Evolutionary conservation across 1,284 basidiomycete genomes (phyloP).

Genomic region (Athelia psychrophila): DNA sequence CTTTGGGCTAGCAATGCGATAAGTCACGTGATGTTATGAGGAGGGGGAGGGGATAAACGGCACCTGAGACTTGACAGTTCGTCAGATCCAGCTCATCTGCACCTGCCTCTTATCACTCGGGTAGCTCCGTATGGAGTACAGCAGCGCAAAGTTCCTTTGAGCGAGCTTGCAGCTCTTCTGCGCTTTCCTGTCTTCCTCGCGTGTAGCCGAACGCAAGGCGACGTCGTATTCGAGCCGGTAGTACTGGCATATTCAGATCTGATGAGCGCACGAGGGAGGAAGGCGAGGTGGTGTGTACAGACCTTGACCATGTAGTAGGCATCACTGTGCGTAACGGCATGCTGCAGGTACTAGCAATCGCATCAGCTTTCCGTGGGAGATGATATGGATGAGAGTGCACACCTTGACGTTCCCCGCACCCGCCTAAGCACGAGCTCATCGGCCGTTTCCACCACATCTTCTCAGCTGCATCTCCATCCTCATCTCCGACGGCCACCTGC

Average conservation of each 20-base stretch:
- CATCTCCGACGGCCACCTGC: not conserved
- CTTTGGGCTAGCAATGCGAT: constrained; percentile 25
- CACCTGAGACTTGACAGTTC: constrained; percentile 54
- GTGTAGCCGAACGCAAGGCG: constrained; percentile 31
- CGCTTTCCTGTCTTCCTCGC: constrained; percentile 31
- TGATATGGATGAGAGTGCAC: no score
- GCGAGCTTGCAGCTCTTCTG: constrained; percentile 41
- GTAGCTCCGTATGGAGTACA: constrained; percentile 60
- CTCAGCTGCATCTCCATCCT: no score
- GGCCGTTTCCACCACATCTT: not conserved
- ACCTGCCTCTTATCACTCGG: constrained; percentile 51
- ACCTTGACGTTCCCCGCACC: not conserved
- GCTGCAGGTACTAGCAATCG: constrained; percentile 36
- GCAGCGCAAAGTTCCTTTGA: constrained; percentile 46
- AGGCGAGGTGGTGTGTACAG: constrained; percentile 1
- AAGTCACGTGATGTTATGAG: not conserved
- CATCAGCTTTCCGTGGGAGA: no score
- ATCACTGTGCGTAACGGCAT: constrained; percentile 59
- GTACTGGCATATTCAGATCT: constrained; percentile 36
- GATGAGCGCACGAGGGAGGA: not conserved
- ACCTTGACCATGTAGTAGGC: constrained; percentile 54
- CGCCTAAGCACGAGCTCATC: no score
- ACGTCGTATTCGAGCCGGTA: constrained; percentile 44
- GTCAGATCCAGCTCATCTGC: constrained; percentile 62
- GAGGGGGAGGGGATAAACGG: constrained; percentile 6